phyloP scores from a whole-genome alignment of 2,329 filamentous ascomycete genomes.

The Colletotrichum chlorophyti region DNA sequence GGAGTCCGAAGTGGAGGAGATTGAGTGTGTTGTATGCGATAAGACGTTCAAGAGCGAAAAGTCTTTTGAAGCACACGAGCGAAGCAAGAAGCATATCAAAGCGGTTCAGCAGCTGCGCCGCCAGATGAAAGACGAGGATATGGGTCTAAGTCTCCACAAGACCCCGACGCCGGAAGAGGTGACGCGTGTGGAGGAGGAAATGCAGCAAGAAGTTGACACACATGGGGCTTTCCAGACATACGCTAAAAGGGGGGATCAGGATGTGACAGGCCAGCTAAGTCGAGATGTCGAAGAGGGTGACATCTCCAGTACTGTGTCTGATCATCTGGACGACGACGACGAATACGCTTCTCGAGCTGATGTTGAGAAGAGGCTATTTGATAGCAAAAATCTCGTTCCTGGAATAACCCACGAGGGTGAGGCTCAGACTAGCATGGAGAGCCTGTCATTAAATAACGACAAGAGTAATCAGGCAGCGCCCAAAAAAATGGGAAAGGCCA shows the following conservation, averaged over 20 bases:
- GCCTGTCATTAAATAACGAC: not conserved
- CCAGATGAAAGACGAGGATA: conserved; percentile 85
- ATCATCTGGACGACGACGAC: conserved; percentile 1
- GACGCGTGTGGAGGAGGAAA: not conserved
- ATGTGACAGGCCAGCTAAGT: not conserved
- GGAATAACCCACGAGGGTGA: not conserved
- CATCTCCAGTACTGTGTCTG: not conserved
- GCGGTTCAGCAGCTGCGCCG: conserved; percentile 79
- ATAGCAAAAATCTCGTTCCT: not conserved
- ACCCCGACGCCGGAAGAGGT: not conserved
- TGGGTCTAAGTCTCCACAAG: conserved; percentile 50
- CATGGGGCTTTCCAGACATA: not conserved
- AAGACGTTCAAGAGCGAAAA: conserved; percentile 89
- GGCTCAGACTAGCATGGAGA: not conserved
- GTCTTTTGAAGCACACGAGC: conserved; percentile 90
- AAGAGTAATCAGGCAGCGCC: conserved; percentile 14
- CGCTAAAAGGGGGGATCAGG: not conserved
- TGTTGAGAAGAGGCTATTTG: conserved; percentile 23
- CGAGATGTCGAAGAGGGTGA: not conserved
- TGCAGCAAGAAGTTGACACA: conserved; percentile 3
- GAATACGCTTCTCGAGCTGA: conserved; percentile 25
- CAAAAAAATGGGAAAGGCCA: conserved; percentile 58
- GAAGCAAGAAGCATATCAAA: conserved; percentile 95
- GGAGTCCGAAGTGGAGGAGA: conserved; percentile 64
- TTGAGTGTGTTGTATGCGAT: conserved; percentile 80